phyloP scores from a whole-genome alignment of 208 protist species.

The Leishmania aethiopica region DNA sequence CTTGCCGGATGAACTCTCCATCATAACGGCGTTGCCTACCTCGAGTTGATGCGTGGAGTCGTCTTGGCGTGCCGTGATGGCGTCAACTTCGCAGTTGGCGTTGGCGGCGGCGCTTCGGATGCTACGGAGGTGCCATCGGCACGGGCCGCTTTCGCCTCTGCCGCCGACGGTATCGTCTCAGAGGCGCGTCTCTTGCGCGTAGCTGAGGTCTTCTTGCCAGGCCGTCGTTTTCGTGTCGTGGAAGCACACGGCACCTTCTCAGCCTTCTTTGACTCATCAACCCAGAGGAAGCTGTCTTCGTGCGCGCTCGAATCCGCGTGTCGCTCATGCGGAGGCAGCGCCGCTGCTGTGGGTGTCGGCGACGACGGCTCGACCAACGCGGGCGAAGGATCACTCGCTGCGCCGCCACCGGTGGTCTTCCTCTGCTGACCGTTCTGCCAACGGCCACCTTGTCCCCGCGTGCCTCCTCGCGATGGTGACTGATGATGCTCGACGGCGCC shows the following conservation, averaged over 20 bases:
- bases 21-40: background rate
- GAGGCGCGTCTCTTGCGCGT: slow-evolving; percentile 8
- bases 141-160: slow-evolving; percentile 1
- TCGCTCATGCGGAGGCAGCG: background rate
- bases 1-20: too few species aligned
- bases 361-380: background rate
- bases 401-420: background rate
- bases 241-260: background rate
- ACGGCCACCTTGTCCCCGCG: background rate
- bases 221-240: slow-evolving; percentile 1
- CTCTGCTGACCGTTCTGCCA: too few species aligned
- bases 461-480: background rate
- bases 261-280: slow-evolving; percentile 6
- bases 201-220: background rate
- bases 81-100: background rate
- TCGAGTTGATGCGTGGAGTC: background rate
- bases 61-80: background rate
- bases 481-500: background rate
- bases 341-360: background rate
- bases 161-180: background rate
- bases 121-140: background rate
- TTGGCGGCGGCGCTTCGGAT: background rate
- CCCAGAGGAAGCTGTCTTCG: slow-evolving; percentile 2
- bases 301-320: background rate
- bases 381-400: background rate